Evolutionary conservation across 768 basidiomycete genomes (phyloP).

Genomic region (Mycena amicta): DNA sequence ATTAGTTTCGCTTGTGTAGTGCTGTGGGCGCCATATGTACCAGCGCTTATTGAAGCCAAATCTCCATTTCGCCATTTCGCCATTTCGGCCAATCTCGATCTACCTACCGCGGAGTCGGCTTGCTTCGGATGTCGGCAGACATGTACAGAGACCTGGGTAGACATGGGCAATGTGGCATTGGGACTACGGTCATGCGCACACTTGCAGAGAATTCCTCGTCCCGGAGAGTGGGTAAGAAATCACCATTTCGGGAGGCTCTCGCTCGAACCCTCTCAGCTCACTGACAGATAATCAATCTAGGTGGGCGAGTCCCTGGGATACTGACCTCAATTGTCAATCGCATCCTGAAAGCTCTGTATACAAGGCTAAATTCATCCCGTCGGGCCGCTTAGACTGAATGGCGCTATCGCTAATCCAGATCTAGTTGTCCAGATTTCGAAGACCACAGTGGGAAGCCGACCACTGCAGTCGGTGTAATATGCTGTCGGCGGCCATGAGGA

Average conservation of each 20-base stretch:
- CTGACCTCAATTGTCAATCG: background rate
- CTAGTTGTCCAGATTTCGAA: no score
- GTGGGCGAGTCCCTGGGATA: background rate
- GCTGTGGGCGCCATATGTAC: background rate
- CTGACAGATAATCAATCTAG: constrained; percentile 1
- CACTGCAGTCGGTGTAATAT: background rate
- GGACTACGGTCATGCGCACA: background rate
- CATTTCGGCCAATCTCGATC: no score
- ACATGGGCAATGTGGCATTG: background rate
- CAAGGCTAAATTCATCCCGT: background rate
- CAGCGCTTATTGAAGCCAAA: background rate
- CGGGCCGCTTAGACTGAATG: background rate
- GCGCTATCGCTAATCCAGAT: no score
- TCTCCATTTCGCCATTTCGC: background rate
- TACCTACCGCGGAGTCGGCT: background rate
- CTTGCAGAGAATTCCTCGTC: background rate
- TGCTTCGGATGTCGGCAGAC: background rate
- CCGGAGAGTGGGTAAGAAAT: background rate
- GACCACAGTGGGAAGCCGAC: no score
- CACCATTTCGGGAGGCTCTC: background rate
- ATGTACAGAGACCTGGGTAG: background rate
- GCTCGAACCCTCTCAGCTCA: background rate
- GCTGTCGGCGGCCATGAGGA: background rate
- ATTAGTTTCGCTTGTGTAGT: background rate
- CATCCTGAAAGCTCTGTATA: background rate